Conservation (phyloP, 2,329 filamentous ascomycete species). For the Whalleya microplaca region DNA sequence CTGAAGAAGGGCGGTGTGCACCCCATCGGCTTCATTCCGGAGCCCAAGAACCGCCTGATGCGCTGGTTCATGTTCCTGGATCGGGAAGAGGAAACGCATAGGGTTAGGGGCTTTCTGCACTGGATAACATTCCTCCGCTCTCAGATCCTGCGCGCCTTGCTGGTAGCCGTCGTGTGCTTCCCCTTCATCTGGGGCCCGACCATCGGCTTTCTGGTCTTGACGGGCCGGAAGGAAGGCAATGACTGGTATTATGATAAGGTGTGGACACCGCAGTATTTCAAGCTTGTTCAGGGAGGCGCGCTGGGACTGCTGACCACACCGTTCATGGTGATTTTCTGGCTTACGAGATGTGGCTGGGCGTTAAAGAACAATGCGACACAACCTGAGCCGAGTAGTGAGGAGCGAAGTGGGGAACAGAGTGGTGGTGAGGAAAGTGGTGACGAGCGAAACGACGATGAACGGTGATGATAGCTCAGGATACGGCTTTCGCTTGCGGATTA, state of each 20-base stretch:
- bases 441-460: neutral
- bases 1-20: constrained; percentile 48
- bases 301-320: constrained; percentile 53
- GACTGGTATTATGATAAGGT: constrained; percentile 48
- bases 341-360: constrained; percentile 53
- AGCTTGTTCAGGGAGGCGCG: constrained; percentile 51
- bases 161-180: constrained; percentile 45
- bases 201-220: constrained; percentile 47
- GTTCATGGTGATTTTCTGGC: constrained; percentile 53
- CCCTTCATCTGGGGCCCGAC: constrained; percentile 47
- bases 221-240: constrained; percentile 41
- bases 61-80: constrained; percentile 52
- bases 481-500: neutral
- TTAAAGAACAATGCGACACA: constrained; percentile 30
- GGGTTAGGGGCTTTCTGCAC: constrained; percentile 33
- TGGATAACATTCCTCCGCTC: constrained; percentile 41
- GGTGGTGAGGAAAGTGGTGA: neutral
- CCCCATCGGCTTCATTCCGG: constrained; percentile 49
- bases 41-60: constrained; percentile 39
- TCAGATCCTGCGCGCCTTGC: constrained; percentile 41
- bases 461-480: neutral
- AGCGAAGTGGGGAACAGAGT: neutral
- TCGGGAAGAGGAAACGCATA: constrained; percentile 30
- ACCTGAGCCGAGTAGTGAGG: constrained; percentile 6
- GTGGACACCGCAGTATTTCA: constrained; percentile 56